Evolutionary conservation across 2,329 filamentous ascomycete genomes (phyloP).

Genomic region (Triangularia verruculosa): DNA sequence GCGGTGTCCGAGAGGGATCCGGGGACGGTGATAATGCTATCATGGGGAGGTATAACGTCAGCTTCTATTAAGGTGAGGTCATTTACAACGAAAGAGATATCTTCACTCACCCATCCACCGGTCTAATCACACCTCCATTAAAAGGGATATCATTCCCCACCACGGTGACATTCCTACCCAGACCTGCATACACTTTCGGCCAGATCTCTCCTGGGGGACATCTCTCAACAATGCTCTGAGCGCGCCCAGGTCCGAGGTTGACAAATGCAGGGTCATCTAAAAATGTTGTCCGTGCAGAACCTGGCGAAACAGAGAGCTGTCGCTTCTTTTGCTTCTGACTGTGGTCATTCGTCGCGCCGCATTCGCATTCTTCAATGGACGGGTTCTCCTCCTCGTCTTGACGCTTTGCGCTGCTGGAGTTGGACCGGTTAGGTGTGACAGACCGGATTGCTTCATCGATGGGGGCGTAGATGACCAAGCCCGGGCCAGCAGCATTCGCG

Average conservation of each 20-base stretch:
- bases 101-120: neutral
- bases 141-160: conserved; percentile 1
- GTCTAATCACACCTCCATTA: neutral
- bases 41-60: neutral
- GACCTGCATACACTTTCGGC: neutral
- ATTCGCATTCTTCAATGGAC: neutral
- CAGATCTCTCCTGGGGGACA: neutral
- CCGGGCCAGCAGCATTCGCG: neutral
- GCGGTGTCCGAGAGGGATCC: neutral
- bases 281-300: neutral
- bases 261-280: neutral
- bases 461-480: neutral
- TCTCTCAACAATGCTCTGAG: neutral
- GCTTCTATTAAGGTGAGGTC: too few species aligned
- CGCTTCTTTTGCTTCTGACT: neutral
- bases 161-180: neutral
- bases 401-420: neutral
- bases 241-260: conserved; percentile 4
- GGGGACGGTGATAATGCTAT: neutral
- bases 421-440: neutral
- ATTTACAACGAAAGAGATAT: too few species aligned
- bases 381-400: neutral
- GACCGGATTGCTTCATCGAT: neutral
- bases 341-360: neutral
- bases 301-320: neutral